Evolutionary conservation across 2,329 filamentous ascomycete genomes (phyloP).

Genomic region (Aspergillus sp.): DNA sequence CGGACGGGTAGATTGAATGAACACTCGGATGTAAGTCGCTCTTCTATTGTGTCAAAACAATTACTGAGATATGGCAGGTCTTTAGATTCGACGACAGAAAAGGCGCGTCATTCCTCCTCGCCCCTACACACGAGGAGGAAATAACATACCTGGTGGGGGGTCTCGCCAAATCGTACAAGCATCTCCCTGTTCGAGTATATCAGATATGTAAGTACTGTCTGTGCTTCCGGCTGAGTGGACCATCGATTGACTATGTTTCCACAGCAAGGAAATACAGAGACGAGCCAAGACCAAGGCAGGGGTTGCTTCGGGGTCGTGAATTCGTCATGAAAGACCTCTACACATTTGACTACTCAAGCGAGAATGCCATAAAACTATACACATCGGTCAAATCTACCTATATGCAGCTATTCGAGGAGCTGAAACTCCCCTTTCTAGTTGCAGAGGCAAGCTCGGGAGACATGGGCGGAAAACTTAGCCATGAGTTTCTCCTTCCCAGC

Average conservation of each 20-base stretch:
- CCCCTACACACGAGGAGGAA: constrained; percentile 94
- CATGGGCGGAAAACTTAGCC: constrained; percentile 86
- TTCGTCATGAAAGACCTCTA: constrained; percentile 99
- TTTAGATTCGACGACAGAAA: constrained; percentile 75
- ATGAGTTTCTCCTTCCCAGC: constrained; percentile 85
- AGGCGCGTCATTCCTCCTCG: constrained; percentile 62
- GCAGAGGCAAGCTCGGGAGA: constrained; percentile 90
- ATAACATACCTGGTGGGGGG: constrained; percentile 72
- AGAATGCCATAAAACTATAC: constrained; percentile 73
- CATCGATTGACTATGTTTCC: not conserved
- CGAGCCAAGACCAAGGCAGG: constrained; percentile 79
- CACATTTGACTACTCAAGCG: constrained; percentile 67
- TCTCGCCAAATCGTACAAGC: constrained; percentile 70
- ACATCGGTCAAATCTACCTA: constrained; percentile 65
- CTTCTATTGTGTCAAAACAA: too few relatives aligned
- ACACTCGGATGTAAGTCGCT: constrained; percentile 57
- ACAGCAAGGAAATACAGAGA: constrained; percentile 86
- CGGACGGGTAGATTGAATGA: constrained; percentile 70
- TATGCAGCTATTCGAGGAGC: constrained; percentile 64
- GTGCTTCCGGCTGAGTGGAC: not conserved
- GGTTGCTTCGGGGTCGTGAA: constrained; percentile 76
- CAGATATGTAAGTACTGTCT: constrained; percentile 62
- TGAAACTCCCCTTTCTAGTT: constrained; percentile 74
- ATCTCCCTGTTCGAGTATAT: constrained; percentile 76
- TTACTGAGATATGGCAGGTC: too few relatives aligned